Evolutionary conservation across 2,329 filamentous ascomycete species (phyloP).

Genomic region (Mollisia scopiformis): DNA sequence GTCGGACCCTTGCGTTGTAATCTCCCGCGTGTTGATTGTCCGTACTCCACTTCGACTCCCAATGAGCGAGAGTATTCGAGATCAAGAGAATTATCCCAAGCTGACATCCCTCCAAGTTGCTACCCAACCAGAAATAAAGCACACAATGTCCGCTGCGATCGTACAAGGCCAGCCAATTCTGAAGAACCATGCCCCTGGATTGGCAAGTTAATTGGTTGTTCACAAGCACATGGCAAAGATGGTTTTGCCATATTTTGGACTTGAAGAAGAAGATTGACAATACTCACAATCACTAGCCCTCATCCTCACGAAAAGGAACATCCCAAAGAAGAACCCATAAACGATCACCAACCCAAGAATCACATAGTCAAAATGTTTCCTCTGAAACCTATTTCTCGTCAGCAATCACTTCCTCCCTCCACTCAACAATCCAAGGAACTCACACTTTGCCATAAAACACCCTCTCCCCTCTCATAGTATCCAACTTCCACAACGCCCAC

Average conservation of each 20-base stretch:
- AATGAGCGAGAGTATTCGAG: background rate
- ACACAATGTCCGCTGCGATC: conserved; percentile 9
- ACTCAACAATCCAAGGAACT: background rate
- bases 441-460: conserved; percentile 8
- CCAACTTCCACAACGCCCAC: conserved; percentile 13
- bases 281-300: background rate
- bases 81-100: background rate
- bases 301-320: background rate
- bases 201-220: background rate
- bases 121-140: conserved; percentile 15
- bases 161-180: conserved; percentile 11
- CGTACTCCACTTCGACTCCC: background rate
- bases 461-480: conserved; percentile 17
- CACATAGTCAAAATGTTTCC: conserved; percentile 13
- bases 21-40: background rate
- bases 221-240: too few relatives aligned
- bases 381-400: conserved; percentile 1
- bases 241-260: too few relatives aligned
- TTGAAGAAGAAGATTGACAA: background rate
- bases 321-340: conserved; percentile 4
- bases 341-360: conserved; percentile 10
- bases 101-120: conserved; percentile 16
- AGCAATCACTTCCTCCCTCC: background rate
- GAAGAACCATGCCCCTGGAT: conserved; percentile 8
- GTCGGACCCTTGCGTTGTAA: background rate